These are phyloP conservation scores for Grosmannia clavigera DNA, from an alignment of 2,329 filamentous ascomycete species.

Conservation along the genomic window DNA sequence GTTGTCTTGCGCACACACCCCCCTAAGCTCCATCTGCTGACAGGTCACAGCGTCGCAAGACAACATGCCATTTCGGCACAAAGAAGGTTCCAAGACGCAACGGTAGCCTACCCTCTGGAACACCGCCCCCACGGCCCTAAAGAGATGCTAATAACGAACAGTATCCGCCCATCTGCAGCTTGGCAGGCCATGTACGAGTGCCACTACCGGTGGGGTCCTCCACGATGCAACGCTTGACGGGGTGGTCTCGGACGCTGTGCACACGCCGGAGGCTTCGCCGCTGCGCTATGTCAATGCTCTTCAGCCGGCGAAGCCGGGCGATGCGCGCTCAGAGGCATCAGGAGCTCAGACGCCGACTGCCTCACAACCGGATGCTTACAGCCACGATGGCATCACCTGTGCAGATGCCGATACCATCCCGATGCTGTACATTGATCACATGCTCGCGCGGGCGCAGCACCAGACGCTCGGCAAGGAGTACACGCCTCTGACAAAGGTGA, in stretches of 20 bases:
- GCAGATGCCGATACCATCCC: constrained; percentile 8
- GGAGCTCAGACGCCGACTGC: background rate
- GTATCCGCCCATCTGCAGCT: background rate
- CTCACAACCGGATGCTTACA: background rate
- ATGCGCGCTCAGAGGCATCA: too few relatives aligned
- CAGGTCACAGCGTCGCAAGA: constrained; percentile 8
- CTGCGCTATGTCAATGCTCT: background rate
- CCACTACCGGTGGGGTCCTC: background rate
- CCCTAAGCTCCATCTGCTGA: background rate
- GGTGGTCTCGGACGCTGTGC: background rate
- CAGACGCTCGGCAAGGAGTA: constrained; percentile 8
- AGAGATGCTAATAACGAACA: background rate
- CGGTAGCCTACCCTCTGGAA: background rate
- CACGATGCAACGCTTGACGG: background rate
- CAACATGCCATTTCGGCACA: constrained; percentile 8
- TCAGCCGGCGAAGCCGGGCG: background rate
- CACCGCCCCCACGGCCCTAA: background rate
- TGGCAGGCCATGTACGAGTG: background rate
- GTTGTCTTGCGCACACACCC: background rate
- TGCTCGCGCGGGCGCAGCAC: constrained; percentile 12
- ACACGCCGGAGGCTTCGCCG: background rate
- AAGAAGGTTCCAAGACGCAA: constrained; percentile 8
- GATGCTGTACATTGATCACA: constrained; percentile 17
- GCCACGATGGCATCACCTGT: background rate
- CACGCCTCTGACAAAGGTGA: constrained; percentile 16